Base-by-base conservation (phyloP, 139 green algal genomes). In the Chlorella sp. region DNA sequence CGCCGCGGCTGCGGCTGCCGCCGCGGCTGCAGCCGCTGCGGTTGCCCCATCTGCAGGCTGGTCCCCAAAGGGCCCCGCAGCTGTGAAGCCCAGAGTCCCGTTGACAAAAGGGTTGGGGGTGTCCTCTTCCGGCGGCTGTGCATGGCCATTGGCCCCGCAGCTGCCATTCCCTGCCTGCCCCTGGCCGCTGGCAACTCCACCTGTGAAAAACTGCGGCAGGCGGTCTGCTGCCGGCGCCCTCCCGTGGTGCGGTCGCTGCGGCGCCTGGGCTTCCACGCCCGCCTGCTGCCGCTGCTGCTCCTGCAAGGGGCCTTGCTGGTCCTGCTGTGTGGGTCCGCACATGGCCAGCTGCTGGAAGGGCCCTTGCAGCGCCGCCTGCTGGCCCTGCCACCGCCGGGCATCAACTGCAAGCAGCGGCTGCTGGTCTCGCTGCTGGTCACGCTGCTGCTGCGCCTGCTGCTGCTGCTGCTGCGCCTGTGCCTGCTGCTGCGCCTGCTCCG, bases 341-440 rank as follows among this genome's bases (percentile, higher is more conserved):
- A 60, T 60, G 51, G 51, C 51, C 51, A 23, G 51, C 51, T 60
- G 51, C 51, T 60, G 51, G 51, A 60, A 60, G 51, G 51, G 51
- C 7, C 51, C 94, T 85, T 51, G 92, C 90, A 11, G 92, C 93
- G 32, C 86, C 91, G 67, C 32, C 30, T 26, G 63, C 71, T 95
- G 91, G 12, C 91, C 91, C 87, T 93, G 89, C 89, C 86, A 89
- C 60, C 60, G 60, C 60, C 60, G 60, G 5, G 26, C 60, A 12
- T 30, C 25, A 32, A 67, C 51, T 2, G 51, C 51, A 21, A 60
- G 51, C 51, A 60, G 51, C 51, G 51, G 51, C 51, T 60, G 51
- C 51, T 60, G 51, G 51, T 60, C 51, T 4, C 13, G 32, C 47
- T 30, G 47, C 44, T 60, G 51, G 51, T 60, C 51, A 21, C 13